A percentile compares a stretch with the other conserved stretches of the same genome.
phyloP scores from a whole-genome alignment of 2,329 filamentous ascomycete species.

The Hymenoscyphus albidus region DNA sequence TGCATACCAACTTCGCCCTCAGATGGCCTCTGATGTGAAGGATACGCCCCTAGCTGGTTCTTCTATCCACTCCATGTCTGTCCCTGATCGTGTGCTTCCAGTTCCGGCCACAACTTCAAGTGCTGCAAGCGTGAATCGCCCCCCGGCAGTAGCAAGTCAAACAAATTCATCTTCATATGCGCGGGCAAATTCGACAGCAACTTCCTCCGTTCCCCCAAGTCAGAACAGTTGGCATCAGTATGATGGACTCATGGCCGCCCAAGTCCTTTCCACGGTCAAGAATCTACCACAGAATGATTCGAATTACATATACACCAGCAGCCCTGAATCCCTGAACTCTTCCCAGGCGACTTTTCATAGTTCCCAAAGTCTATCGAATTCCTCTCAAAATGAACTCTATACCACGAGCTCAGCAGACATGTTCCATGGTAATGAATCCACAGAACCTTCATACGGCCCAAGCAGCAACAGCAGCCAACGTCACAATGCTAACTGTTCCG shows the following conservation, averaged over 20 bases:
- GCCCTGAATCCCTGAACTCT: constrained; percentile 27
- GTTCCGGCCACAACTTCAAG: constrained; percentile 18
- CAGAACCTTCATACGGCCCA: constrained; percentile 22
- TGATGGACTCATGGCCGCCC: constrained; percentile 13
- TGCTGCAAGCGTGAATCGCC: neutral
- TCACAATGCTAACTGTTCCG: constrained; percentile 9
- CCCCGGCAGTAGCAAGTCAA: constrained; percentile 10
- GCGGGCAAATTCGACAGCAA: neutral
- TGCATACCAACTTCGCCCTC: constrained; percentile 21
- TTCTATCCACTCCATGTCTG: constrained; percentile 21
- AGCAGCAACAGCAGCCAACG: constrained; percentile 19
- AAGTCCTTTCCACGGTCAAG: neutral
- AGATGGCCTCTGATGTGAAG: constrained; percentile 23
- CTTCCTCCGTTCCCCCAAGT: constrained; percentile 6
- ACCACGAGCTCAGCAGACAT: constrained; percentile 15
- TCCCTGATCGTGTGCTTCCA: constrained; percentile 30
- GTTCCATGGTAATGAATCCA: constrained; percentile 15
- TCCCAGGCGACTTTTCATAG: constrained; percentile 20
- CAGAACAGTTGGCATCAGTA: constrained; percentile 2
- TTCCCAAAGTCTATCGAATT: constrained; percentile 15
- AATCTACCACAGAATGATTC: neutral
- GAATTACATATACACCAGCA: constrained; percentile 21
- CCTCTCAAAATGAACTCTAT: constrained; percentile 20
- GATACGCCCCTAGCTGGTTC: constrained; percentile 10
- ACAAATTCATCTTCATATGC: constrained; percentile 11